Evolutionary conservation across 139 green algal genomes (phyloP).

Genomic region (Edaphochlamys debaryana): DNA sequence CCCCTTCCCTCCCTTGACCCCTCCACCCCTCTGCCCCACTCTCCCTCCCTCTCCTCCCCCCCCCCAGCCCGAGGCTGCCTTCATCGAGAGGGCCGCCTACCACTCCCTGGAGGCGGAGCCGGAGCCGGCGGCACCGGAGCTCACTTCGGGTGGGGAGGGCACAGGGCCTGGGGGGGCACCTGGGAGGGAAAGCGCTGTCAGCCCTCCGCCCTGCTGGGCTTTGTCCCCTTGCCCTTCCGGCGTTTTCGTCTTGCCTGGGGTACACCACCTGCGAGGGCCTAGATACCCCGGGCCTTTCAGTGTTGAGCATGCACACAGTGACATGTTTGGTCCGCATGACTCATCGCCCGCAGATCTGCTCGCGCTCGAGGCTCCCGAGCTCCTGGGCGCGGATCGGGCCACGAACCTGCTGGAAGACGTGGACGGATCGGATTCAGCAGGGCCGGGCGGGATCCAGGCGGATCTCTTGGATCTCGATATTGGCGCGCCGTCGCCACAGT

Average conservation of each 20-base stretch:
- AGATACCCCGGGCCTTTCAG: too few relatives aligned
- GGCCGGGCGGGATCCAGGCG: not conserved
- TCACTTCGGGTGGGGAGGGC: not conserved
- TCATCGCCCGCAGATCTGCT: too few relatives aligned
- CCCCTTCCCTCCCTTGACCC: too few relatives aligned
- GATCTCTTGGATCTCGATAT: slow-evolving; percentile 40
- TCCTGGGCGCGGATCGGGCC: slow-evolving; percentile 50
- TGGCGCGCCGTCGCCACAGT: not conserved
- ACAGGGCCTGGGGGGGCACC: too few relatives aligned
- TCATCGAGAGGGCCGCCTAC: slow-evolving; percentile 30
- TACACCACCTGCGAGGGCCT: too few relatives aligned
- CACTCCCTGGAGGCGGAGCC: slow-evolving; percentile 45
- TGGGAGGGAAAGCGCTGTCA: too few relatives aligned
- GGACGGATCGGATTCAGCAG: slow-evolving; percentile 46
- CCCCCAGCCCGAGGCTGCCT: slow-evolving; percentile 4
- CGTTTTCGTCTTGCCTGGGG: too few relatives aligned
- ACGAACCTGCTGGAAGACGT: slow-evolving; percentile 65
- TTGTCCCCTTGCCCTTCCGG: too few relatives aligned
- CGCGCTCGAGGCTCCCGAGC: slow-evolving; percentile 29
- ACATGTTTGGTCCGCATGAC: too few relatives aligned
- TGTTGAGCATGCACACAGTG: too few relatives aligned
- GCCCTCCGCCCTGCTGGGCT: too few relatives aligned
- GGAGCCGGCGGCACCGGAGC: not conserved
- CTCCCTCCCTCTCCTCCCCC: too few relatives aligned
- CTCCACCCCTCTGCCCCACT: not conserved